These are phyloP conservation scores for Dactylella cylindrospora DNA, from an alignment of 2,329 filamentous ascomycete genomes.

Conservation along the genomic window DNA sequence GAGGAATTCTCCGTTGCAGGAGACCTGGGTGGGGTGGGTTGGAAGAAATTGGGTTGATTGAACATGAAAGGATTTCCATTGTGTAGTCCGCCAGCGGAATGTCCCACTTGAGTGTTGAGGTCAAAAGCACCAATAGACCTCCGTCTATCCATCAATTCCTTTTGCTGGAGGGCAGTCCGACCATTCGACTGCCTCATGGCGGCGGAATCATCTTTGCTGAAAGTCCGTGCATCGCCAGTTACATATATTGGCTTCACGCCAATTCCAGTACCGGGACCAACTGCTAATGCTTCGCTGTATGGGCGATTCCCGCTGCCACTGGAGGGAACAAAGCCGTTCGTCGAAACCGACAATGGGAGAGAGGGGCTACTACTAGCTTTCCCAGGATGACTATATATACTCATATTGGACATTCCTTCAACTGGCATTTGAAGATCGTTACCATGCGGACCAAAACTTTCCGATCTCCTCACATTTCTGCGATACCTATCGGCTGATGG, in stretches of 20 bases:
- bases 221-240: constrained; percentile 32
- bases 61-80: constrained; percentile 43
- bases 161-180: constrained; percentile 32
- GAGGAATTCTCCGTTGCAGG: constrained; percentile 38
- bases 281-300: constrained; percentile 58
- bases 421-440: constrained; percentile 56
- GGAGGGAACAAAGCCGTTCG: constrained; percentile 54
- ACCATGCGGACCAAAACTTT: constrained; percentile 34
- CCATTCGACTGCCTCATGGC: constrained; percentile 22
- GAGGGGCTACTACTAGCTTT: constrained; percentile 41
- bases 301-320: constrained; percentile 61
- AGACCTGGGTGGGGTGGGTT: constrained; percentile 36
- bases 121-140: constrained; percentile 48
- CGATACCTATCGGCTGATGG: constrained; percentile 48
- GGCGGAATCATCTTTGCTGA: constrained; percentile 45
- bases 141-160: constrained; percentile 47
- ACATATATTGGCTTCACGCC: constrained; percentile 41
- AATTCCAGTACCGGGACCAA: constrained; percentile 43
- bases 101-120: constrained; percentile 39
- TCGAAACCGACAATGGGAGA: constrained; percentile 44
- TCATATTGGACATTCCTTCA: constrained; percentile 54
- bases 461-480: constrained; percentile 45
- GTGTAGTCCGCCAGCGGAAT: constrained; percentile 36
- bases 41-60: constrained; percentile 40
- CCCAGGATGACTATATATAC: constrained; percentile 39